These are phyloP conservation scores for Phaffomyces opuntiae DNA, from an alignment of 805 yeast genomes.

Conservation along the genomic window DNA sequence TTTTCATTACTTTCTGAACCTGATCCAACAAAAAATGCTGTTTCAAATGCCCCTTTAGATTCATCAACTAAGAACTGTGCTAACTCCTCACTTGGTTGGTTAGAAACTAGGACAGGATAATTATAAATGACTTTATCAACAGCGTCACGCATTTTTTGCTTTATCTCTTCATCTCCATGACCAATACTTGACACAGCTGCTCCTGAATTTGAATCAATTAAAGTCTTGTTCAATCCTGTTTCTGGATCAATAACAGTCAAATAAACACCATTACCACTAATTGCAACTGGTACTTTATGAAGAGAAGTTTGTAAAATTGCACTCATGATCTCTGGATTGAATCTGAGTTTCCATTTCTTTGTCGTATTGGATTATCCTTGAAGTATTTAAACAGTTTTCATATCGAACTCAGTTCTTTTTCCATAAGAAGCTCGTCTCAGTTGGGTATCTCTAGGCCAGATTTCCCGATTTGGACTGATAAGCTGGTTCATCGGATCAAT, in stretches of 20 bases:
- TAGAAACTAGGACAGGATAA: slow-evolving; percentile 26
- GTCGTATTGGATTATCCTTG: too few species aligned
- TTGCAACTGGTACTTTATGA: not conserved
- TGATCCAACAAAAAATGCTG: slow-evolving; percentile 44
- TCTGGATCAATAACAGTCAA: not conserved
- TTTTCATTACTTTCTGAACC: slow-evolving; percentile 67
- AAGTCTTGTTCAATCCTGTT: not conserved
- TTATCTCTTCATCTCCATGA: slow-evolving; percentile 35
- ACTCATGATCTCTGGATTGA: not conserved
- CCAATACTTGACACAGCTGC: slow-evolving; percentile 48
- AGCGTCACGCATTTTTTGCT: slow-evolving; percentile 32
- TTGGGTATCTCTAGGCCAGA: too few species aligned
- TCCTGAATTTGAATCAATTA: slow-evolving; percentile 37
- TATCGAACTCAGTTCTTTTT: too few species aligned
- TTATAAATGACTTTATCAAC: slow-evolving; percentile 32
- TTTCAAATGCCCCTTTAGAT: slow-evolving; percentile 35
- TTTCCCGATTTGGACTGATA: too few species aligned
- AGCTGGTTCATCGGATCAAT: too few species aligned
- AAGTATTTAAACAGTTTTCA: too few species aligned
- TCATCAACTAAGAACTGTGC: slow-evolving; percentile 36
- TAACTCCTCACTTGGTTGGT: slow-evolving; percentile 34
- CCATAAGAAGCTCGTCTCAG: too few species aligned
- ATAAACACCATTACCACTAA: not conserved
- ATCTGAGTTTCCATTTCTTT: not conserved
- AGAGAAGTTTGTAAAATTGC: not conserved